These are phyloP conservation scores for Sinapis alba DNA, from an alignment of 441 rosid genomes.

Conservation along the genomic window DNA sequence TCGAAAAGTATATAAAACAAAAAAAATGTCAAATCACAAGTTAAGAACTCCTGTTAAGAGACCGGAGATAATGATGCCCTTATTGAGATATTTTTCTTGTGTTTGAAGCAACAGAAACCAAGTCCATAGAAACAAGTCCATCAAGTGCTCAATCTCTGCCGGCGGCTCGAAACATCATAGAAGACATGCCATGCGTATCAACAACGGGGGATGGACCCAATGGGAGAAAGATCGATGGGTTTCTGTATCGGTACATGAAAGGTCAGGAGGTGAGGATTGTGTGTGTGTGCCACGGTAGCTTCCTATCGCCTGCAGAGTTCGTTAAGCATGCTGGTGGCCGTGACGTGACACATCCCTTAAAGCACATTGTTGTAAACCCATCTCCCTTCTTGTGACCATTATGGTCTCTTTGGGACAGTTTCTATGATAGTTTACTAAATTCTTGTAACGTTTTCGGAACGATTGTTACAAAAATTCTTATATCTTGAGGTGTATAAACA, in stretches of 20 bases:
- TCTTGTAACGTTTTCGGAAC: neutral
- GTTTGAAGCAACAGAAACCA: conserved; percentile 40
- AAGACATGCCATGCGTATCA: conserved; percentile 66
- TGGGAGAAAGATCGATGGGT: conserved; percentile 61
- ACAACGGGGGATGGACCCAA: conserved; percentile 60
- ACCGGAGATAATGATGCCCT: too few species aligned
- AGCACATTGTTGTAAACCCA: conserved; percentile 58
- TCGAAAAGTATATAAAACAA: too few species aligned
- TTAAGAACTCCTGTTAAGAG: too few species aligned
- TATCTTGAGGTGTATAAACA: conserved; percentile 24
- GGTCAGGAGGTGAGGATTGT: conserved; percentile 64
- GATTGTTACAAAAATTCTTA: neutral
- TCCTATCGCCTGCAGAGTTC: conserved; percentile 63
- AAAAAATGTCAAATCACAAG: too few species aligned
- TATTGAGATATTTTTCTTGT: conserved; percentile 14
- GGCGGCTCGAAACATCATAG: conserved; percentile 40
- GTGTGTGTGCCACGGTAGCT: conserved; percentile 71
- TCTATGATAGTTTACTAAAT: neutral
- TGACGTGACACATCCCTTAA: conserved; percentile 58
- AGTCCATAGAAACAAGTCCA: conserved; percentile 51
- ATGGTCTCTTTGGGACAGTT: conserved; percentile 15
- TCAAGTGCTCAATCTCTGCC: conserved; percentile 43
- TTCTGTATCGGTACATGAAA: conserved; percentile 55
- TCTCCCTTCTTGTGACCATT: conserved; percentile 49
- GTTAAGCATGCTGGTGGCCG: conserved; percentile 65